A percentile compares a stretch with the other conserved stretches of the same genome.
These are phyloP conservation scores for Eimeria falciformis DNA, from an alignment of 169 alveolate genomes.

Conservation along the genomic window DNA sequence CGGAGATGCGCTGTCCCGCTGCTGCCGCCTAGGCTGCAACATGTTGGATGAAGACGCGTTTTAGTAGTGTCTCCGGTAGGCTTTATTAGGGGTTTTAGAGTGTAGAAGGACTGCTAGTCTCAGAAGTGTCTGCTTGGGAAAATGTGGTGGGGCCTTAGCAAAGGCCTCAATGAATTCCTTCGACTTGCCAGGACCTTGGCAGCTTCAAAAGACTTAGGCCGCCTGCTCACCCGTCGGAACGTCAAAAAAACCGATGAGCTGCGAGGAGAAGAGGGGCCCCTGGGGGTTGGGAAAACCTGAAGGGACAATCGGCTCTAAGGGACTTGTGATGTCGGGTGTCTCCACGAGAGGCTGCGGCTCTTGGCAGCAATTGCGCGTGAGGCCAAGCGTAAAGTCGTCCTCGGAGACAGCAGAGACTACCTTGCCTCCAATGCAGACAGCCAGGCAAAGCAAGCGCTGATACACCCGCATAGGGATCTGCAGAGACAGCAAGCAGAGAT, in stretches of 20 bases:
- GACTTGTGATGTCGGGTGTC: slow-evolving; percentile 48
- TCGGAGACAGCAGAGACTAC: slow-evolving; percentile 10
- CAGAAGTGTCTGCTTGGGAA: too few relatives aligned
- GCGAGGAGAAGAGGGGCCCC: slow-evolving; percentile 52
- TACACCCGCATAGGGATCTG: slow-evolving; percentile 64
- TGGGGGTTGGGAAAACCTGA: slow-evolving; percentile 41
- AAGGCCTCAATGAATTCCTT: too few relatives aligned
- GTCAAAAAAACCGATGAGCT: slow-evolving; percentile 32
- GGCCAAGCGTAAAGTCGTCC: slow-evolving; percentile 34
- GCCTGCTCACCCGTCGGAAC: slow-evolving; percentile 25
- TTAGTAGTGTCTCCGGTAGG: too few relatives aligned
- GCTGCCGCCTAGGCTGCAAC: too few relatives aligned
- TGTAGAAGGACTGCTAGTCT: too few relatives aligned
- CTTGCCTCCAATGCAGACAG: slow-evolving; percentile 28
- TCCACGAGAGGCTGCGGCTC: slow-evolving; percentile 28
- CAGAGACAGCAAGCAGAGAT: not conserved
- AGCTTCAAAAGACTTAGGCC: too few relatives aligned
- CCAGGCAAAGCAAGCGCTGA: slow-evolving; percentile 38
- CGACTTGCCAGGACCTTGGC: too few relatives aligned
- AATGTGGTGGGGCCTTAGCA: too few relatives aligned
- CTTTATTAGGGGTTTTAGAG: too few relatives aligned
- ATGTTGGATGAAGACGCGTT: too few relatives aligned
- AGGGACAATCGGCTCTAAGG: not conserved
- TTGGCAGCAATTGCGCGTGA: slow-evolving; percentile 18
- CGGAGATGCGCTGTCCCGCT: too few relatives aligned